A percentile compares a stretch with the other conserved stretches of the same genome.
Conservation (phyloP, 164 flowering plant genomes). For the Tetracentron sinense region DNA sequence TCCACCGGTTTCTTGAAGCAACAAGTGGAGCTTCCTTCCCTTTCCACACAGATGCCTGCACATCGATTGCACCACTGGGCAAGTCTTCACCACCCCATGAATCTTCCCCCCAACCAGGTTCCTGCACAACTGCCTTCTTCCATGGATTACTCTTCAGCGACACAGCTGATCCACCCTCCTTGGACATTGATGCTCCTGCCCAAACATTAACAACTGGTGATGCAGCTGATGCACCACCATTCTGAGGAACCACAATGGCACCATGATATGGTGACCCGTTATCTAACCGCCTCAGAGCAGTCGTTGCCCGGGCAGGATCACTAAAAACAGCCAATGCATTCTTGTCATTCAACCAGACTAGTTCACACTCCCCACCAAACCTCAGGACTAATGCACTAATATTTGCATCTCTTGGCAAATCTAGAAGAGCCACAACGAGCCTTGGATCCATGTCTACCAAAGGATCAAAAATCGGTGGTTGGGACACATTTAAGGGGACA, state of each 20-base stretch:
- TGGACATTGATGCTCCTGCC: conserved; percentile 39
- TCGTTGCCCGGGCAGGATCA: conserved; percentile 91
- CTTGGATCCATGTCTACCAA: conserved; percentile 93
- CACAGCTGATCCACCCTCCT: conserved; percentile 29
- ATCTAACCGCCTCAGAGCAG: conserved; percentile 94
- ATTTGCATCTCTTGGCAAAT: conserved; percentile 89
- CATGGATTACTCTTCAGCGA: conserved; percentile 53
- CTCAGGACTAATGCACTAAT: conserved; percentile 85
- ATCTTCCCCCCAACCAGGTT: conserved; percentile 47
- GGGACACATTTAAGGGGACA: conserved; percentile 24
- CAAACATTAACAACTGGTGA: conserved; percentile 43
- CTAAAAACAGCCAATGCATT: conserved; percentile 89
- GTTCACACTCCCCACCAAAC: conserved; percentile 97
- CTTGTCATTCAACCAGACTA: conserved; percentile 92
- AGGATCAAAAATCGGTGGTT: conserved; percentile 67
- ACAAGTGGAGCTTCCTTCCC: conserved; percentile 45
- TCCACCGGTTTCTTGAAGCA: conserved; percentile 58
- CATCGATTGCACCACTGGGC: conserved; percentile 29
- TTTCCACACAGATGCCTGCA: conserved; percentile 40
- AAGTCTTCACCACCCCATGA: conserved; percentile 66
- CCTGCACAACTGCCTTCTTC: conserved; percentile 78
- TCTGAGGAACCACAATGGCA: conserved; percentile 41
- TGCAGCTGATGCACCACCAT: conserved; percentile 29
- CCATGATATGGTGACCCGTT: conserved; percentile 88
- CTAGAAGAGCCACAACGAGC: conserved; percentile 86